Base-by-base conservation (phyloP, 192 early-diverging fungal species). In the Backusella morwellensis region DNA sequence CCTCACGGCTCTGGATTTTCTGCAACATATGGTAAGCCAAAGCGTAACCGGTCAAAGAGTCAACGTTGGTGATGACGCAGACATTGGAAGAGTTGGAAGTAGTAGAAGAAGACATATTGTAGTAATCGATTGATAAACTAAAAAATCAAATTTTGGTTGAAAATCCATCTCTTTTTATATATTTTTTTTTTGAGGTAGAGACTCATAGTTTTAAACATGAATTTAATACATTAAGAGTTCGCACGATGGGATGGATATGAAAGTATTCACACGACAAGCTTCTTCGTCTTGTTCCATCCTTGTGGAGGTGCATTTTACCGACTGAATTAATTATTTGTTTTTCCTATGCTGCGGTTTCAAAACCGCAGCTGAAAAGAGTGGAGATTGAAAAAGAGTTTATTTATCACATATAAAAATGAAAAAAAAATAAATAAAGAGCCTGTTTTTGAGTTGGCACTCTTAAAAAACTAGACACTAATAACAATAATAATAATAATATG, bases 51-150 rank as follows among this genome's bases (percentile, higher is more conserved):
- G 36, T 23, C 19, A 72, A 23, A 11, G 70, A 56, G n/a, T 77
- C 76, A 56, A 77, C 76, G 21, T 72, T 72, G 59, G 76, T 77
- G 63, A 77, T 77, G 23, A 70, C 76, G 68, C 76, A 77, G 38
- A 72, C 17, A 11, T 63, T 29, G 9, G 56, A 63, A 17, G 44
- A 34, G 26, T 54, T 72, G 70, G 70, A 72, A 63, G 56, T 29
- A 63, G 56, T 19, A 42, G 70, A 72, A 63, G 56, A 63, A 29
- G 56, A 63, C 56, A 63, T 63, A 7, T 63, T 63, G 9, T 21
- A 1, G 1, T 29, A 63, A 12, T 12, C 2, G 29, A 29, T 26
- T 23, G 26, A 29, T 26, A 21, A 11, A n/a, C 9, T 63, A 9
- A 26, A 26, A 5, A 50, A 63, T 29, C 26, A 63, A 29, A 63